Conservation (phyloP, 495 filamentous ascomycete genomes). For the Letharia columbiana region DNA sequence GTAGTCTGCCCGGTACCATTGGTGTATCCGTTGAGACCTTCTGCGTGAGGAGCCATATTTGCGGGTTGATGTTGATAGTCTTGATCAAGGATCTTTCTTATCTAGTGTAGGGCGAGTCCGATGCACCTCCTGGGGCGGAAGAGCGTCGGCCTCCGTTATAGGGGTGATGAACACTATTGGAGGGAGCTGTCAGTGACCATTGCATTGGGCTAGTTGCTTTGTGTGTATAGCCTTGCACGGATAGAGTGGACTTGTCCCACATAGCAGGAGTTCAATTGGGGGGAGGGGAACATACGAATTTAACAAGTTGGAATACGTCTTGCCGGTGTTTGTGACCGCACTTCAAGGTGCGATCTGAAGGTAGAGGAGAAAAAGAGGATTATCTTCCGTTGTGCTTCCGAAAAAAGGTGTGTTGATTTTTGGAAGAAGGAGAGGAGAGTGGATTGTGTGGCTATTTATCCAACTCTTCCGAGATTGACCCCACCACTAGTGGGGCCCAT, state of each 20-base stretch:
- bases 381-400: slow-evolving; percentile 2
- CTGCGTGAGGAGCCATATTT: slow-evolving; percentile 92
- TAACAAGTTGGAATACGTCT: slow-evolving; percentile 84
- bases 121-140: slow-evolving; percentile 77
- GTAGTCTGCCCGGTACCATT: slow-evolving; percentile 56
- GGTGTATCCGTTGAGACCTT: slow-evolving; percentile 57
- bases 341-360: slow-evolving; percentile 26
- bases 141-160: slow-evolving; percentile 95
- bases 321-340: slow-evolving; percentile 56
- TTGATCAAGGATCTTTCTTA: slow-evolving; percentile 21
- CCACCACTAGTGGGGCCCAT: not conserved
- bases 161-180: slow-evolving; percentile 78
- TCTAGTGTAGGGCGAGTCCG: slow-evolving; percentile 55
- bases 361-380: not conserved
- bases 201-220: not conserved
- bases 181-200: not conserved
- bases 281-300: slow-evolving; percentile 60
- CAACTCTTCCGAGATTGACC: slow-evolving; percentile 1
- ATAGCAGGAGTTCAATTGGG: not conserved
- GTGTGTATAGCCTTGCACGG: not conserved
- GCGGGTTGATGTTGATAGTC: slow-evolving; percentile 16
- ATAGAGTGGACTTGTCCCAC: not conserved
- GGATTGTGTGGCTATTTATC: slow-evolving; percentile 1
- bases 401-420: not conserved
- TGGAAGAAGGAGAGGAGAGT: not conserved